Conservation (phyloP, 371 early-diverging fungal genomes). For the Parasitella parasitica region DNA sequence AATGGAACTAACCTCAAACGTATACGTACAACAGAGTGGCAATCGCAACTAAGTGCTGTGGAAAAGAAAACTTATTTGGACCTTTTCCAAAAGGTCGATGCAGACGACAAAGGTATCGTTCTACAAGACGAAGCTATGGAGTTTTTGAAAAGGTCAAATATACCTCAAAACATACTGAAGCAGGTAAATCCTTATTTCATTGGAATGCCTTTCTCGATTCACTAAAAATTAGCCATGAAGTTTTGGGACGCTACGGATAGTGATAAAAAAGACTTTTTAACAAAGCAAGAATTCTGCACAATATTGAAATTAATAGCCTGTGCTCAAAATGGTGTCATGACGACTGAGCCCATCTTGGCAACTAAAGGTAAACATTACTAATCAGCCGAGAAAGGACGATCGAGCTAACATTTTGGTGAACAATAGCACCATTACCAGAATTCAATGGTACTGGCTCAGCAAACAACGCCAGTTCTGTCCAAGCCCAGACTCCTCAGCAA, state of each 20-base stretch:
- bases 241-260: constrained; percentile 85
- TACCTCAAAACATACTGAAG: constrained; percentile 64
- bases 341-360: constrained; percentile 36
- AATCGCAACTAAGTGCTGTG: constrained; percentile 49
- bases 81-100: constrained; percentile 70
- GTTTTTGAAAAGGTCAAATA: constrained; percentile 76
- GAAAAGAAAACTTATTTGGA: constrained; percentile 70
- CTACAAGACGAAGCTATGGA: constrained; percentile 75
- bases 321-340: constrained; percentile 70
- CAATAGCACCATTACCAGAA: constrained; percentile 47
- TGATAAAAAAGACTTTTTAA: constrained; percentile 77
- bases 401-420: no score
- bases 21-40: constrained; percentile 25
- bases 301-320: constrained; percentile 88
- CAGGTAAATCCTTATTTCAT: constrained; percentile 47
- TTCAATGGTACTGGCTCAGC: constrained; percentile 44
- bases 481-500: constrained; percentile 2
- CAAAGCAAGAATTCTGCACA: constrained; percentile 69
- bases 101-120: constrained; percentile 65
- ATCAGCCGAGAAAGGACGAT: no score
- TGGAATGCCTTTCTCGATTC: background rate
- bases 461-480: background rate
- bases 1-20: no score
- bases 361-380: constrained; percentile 37
- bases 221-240: constrained; percentile 24